Evolutionary conservation across 2,329 filamentous ascomycete genomes (phyloP).

Genomic region (Phaeoacremonium minimum): DNA sequence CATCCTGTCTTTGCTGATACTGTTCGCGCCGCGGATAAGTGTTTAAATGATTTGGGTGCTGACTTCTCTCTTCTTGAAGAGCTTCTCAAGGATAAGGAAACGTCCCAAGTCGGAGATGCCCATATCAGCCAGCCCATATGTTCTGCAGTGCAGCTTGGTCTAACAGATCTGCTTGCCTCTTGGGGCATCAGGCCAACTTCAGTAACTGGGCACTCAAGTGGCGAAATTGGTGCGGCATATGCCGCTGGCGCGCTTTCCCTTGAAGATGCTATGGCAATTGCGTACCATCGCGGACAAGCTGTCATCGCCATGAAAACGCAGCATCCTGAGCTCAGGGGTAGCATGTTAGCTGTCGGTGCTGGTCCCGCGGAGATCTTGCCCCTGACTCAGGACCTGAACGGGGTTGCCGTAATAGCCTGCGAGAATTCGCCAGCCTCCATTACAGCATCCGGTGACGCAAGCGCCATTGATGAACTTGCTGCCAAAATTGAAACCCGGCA

Average conservation of each 20-base stretch:
- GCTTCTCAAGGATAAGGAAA: slow-evolving; percentile 11
- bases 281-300: slow-evolving; percentile 12
- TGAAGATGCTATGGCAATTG: slow-evolving; percentile 10
- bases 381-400: slow-evolving; percentile 1
- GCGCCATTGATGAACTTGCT: slow-evolving; percentile 17
- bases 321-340: slow-evolving; percentile 3
- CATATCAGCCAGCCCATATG: slow-evolving; percentile 20
- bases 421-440: slow-evolving; percentile 18
- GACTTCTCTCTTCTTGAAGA: slow-evolving; percentile 22
- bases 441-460: slow-evolving; percentile 25
- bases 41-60: slow-evolving; percentile 15
- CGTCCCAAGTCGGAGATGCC: slow-evolving; percentile 17
- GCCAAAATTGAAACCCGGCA: slow-evolving; percentile 14
- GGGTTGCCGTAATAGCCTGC: slow-evolving; percentile 5
- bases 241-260: slow-evolving; percentile 11
- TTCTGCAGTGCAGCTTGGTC: slow-evolving; percentile 28
- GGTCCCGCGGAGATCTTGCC: slow-evolving; percentile 2
- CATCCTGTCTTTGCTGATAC: slow-evolving; percentile 14
- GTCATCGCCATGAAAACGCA: too few relatives aligned
- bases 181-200: slow-evolving; percentile 12
- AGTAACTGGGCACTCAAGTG: slow-evolving; percentile 16
- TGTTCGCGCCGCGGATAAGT: slow-evolving; percentile 13
- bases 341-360: slow-evolving; percentile 8
- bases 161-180: slow-evolving; percentile 21
- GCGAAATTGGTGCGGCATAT: slow-evolving; percentile 19